phyloP scores from a whole-genome alignment of 202 grass and related monocot species.

The Brachypodium distachyon region DNA sequence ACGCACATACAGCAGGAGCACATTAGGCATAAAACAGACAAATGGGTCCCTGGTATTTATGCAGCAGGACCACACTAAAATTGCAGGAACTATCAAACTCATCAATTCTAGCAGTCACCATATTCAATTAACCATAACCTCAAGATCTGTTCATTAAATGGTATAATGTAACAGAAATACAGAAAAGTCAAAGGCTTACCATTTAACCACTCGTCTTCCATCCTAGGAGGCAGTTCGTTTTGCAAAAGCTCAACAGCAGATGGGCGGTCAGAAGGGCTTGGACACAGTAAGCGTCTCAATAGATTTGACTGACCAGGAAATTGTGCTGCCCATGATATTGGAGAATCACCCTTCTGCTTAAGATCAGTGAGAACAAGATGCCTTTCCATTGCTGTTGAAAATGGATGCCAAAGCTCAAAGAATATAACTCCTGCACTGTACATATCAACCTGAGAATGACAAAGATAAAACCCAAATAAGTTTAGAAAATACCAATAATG shows the following conservation, averaged over 20 bases:
- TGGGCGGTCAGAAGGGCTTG: slow-evolving; percentile 79
- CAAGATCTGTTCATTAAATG: slow-evolving; percentile 1
- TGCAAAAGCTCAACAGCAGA: slow-evolving; percentile 88
- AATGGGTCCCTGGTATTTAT: background rate
- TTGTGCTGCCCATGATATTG: slow-evolving; percentile 52
- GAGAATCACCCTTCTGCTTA: slow-evolving; percentile 71
- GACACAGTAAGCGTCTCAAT: slow-evolving; percentile 51
- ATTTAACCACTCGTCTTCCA: slow-evolving; percentile 97
- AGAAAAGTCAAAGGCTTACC: slow-evolving; percentile 48
- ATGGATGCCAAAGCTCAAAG: slow-evolving; percentile 98
- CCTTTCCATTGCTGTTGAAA: slow-evolving; percentile 92
- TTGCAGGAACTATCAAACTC: background rate
- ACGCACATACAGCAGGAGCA: background rate
- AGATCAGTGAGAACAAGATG: slow-evolving; percentile 94
- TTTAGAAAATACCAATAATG: background rate
- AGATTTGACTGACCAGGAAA: slow-evolving; percentile 58
- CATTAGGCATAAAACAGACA: background rate
- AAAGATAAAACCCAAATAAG: slow-evolving; percentile 3
- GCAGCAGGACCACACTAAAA: background rate
- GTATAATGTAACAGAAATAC: background rate
- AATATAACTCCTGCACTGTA: slow-evolving; percentile 98
- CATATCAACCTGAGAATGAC: slow-evolving; percentile 78
- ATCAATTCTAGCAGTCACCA: background rate
- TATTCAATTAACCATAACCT: background rate
- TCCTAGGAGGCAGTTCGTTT: slow-evolving; percentile 80